Base-by-base conservation (phyloP, 345 rosid genomes). In the Hevea brasiliensis region DNA sequence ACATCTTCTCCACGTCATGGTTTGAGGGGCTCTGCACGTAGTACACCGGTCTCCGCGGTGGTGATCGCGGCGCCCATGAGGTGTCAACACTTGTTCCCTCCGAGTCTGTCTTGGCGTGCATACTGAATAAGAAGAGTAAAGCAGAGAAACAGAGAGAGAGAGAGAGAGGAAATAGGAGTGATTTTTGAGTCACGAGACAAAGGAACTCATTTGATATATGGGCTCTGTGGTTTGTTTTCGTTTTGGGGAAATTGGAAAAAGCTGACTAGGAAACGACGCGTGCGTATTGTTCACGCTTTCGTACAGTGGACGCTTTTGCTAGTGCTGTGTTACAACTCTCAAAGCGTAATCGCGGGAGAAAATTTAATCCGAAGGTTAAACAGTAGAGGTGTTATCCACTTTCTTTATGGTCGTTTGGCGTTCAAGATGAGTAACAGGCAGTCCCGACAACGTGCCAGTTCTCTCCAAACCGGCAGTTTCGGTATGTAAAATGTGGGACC, bases 1-100 rank as follows among this genome's bases (percentile, higher is more conserved):
- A 94, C 98, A 92, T 92, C 78, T 94, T 94, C 86, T 94, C 97
- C 15, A 71, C 91, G 78, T 92, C 98, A 71, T 88, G 92, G 83
- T 92, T 89, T n/a, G 98, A 94, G 0, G 98, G 98, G 81, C 98
- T 94, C 61, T 92, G 98, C 9, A 94, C 98, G 82, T 92, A 92
- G 88, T 92, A 94, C 24, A 90, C 72, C 5, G 93, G 92, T 32
- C 37, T 32, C 77, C 97, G 77, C 0, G 74, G 78, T 0, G 78
- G 78, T 8, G 94, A 87, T 50, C 88, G 80, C 1, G 90, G 88
- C 17, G 81, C 85, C 86, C 92, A 88, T 47, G 89, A 84, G 4
- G 84, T 86, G 80, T 89, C 94, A 11, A 89, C 61, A 72, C 98
- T 92, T 6, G 98, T 90, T 23, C 85, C 93, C 15, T 94, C 98